Evolutionary conservation across 108 stramenopile genomes (phyloP).

Genomic region (Hondaea fermentalgiana): DNA sequence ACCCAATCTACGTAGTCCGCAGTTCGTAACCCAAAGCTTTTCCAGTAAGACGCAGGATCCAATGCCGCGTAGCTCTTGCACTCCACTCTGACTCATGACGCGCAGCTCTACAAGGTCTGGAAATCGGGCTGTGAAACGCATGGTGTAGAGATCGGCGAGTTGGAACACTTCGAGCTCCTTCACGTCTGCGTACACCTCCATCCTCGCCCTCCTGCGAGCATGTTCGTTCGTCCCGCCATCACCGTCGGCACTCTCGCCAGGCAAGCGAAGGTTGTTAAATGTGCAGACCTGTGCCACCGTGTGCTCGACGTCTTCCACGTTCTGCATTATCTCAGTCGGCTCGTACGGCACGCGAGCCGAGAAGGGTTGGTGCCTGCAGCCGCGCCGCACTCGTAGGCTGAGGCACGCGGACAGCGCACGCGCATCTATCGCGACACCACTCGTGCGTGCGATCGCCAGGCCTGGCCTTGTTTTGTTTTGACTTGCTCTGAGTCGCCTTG

Average conservation of each 20-base stretch:
- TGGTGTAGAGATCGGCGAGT: background rate
- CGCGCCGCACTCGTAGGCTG: too few species aligned
- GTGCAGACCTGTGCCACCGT: background rate
- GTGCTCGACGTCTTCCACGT: background rate
- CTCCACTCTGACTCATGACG: background rate
- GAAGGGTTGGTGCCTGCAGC: too few species aligned
- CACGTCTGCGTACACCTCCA: background rate
- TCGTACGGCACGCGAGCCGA: too few species aligned
- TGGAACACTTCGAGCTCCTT: background rate
- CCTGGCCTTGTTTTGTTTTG: too few species aligned
- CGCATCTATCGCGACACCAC: too few species aligned
- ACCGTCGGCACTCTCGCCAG: background rate
- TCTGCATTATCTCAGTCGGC: too few species aligned
- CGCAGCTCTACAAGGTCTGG: background rate
- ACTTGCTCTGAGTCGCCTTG: too few species aligned
- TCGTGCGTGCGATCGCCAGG: too few species aligned
- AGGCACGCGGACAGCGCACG: too few species aligned
- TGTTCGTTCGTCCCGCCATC: background rate
- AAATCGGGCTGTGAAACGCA: background rate
- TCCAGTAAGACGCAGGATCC: background rate
- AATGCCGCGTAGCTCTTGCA: background rate
- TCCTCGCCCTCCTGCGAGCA: background rate
- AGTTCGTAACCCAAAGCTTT: conserved; percentile 12
- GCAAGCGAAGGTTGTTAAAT: background rate
- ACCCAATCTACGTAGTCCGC: background rate